Percentiles rank a stretch among this genome's conserved stretches.
Evolutionary conservation across 1,284 basidiomycete species (phyloP).

Genomic region (Austroboletus novae-zelandiae): DNA sequence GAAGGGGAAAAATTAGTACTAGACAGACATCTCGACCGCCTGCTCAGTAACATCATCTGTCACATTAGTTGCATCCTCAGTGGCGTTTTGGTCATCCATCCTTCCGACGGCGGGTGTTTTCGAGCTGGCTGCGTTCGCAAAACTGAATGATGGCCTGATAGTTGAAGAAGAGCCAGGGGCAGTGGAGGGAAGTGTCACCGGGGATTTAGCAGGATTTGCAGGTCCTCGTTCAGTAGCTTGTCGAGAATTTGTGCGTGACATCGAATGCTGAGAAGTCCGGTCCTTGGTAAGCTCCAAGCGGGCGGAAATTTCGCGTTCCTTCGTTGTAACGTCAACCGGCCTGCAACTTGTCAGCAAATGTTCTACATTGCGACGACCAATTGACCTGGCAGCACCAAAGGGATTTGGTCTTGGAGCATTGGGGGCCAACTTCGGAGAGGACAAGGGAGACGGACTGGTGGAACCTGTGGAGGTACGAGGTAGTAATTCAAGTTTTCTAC

Average conservation of each 20-base stretch:
- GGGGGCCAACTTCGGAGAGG: slow-evolving; percentile 65
- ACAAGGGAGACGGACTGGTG: slow-evolving; percentile 64
- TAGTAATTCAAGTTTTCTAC: slow-evolving; percentile 80
- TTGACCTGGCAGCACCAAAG: slow-evolving; percentile 84
- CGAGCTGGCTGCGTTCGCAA: slow-evolving; percentile 58
- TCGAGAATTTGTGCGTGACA: slow-evolving; percentile 73
- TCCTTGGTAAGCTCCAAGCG: slow-evolving; percentile 60
- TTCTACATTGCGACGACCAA: slow-evolving; percentile 8
- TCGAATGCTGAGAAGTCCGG: slow-evolving; percentile 43
- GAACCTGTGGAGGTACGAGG: slow-evolving; percentile 70
- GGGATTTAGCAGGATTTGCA: slow-evolving; percentile 37
- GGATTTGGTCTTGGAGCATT: slow-evolving; percentile 58
- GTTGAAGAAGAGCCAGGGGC: slow-evolving; percentile 34
- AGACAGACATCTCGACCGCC: slow-evolving; percentile 38
- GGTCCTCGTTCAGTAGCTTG: slow-evolving; percentile 54
- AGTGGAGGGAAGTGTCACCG: slow-evolving; percentile 31
- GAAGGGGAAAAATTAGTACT: slow-evolving; percentile 20
- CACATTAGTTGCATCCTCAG: slow-evolving; percentile 12
- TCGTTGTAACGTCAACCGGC: slow-evolving; percentile 80
- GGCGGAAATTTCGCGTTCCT: slow-evolving; percentile 73
- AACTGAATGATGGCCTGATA: slow-evolving; percentile 67
- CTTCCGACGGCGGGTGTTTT: slow-evolving; percentile 32
- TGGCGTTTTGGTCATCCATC: slow-evolving; percentile 29
- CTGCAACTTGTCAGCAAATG: slow-evolving; percentile 37
- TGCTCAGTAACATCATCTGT: slow-evolving; percentile 34